These are phyloP conservation scores for Ophiostoma tasmaniense DNA, from an alignment of 2,329 filamentous ascomycete species.

Conservation along the genomic window DNA sequence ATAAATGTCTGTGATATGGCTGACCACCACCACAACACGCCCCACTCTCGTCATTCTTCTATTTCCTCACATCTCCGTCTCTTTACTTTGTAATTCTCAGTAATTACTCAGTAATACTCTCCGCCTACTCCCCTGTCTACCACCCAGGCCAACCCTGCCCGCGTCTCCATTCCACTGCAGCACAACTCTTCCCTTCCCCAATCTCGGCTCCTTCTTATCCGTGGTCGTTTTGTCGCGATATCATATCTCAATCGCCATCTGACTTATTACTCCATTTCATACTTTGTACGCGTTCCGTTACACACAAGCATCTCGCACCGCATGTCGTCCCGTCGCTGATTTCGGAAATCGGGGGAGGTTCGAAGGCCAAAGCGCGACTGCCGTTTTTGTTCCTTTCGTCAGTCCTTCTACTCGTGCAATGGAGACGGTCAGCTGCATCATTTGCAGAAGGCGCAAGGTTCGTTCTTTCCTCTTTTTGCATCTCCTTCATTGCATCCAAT, in stretches of 20 bases:
- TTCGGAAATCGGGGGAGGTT: not conserved
- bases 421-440: slow-evolving; percentile 24
- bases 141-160: not conserved
- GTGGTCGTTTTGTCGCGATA: not conserved
- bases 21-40: not conserved
- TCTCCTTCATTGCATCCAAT: not conserved
- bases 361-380: not conserved
- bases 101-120: no score
- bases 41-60: not conserved
- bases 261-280: no score
- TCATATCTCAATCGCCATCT: no score
- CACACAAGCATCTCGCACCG: not conserved
- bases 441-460: slow-evolving; percentile 17
- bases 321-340: slow-evolving; percentile 10
- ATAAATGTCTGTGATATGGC: not conserved
- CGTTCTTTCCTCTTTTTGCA: not conserved
- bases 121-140: no score
- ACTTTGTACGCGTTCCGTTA: not conserved
- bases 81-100: no score
- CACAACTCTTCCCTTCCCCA: not conserved
- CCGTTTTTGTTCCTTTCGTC: no score
- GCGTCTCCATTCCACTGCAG: not conserved
- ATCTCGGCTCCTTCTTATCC: not conserved
- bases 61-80: not conserved
- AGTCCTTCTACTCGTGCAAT: not conserved